These are phyloP conservation scores for Ballota nigra DNA, from an alignment of 257 asterid species.

Conservation along the genomic window DNA sequence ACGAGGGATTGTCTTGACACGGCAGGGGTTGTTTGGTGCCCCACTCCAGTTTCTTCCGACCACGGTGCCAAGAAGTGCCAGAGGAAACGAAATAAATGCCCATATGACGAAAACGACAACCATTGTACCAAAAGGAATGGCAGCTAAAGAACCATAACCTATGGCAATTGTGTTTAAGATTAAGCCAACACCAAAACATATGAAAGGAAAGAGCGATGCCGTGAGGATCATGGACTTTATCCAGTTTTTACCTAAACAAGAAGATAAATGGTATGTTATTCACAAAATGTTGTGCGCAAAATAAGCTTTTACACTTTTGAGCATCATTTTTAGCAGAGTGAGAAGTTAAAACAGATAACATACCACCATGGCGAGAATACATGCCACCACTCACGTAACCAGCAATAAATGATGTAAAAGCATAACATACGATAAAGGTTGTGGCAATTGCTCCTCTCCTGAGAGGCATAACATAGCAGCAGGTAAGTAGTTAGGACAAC, in stretches of 20 bases:
- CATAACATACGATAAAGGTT: conserved; percentile 77
- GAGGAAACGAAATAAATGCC: conserved; percentile 81
- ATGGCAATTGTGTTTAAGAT: conserved; percentile 73
- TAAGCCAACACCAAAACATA: conserved; percentile 74
- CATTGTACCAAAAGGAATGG: conserved; percentile 84
- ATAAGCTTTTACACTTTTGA: not conserved
- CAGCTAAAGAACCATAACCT: conserved; percentile 80
- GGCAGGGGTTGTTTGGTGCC: conserved; percentile 80
- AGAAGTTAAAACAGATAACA: conserved; percentile 20
- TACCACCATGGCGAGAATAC: conserved; percentile 85
- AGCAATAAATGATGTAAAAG: conserved; percentile 81
- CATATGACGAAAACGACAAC: conserved; percentile 75
- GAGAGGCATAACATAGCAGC: conserved; percentile 26
- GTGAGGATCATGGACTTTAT: conserved; percentile 80
- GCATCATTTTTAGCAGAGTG: not conserved
- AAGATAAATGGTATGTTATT: conserved; percentile 11
- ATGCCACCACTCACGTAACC: conserved; percentile 90
- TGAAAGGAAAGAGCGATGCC: conserved; percentile 78
- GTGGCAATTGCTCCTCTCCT: conserved; percentile 93
- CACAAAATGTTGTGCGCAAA: conserved; percentile 1
- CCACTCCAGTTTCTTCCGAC: conserved; percentile 86
- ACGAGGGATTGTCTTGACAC: conserved; percentile 88
- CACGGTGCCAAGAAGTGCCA: conserved; percentile 85
- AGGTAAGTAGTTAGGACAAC: conserved; percentile 21
- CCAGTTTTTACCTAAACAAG: conserved; percentile 75